Evolutionary conservation across 768 basidiomycete genomes (phyloP), one percentile per base, ranked within the genome.

Genomic region (Trametes maxima): DNA sequence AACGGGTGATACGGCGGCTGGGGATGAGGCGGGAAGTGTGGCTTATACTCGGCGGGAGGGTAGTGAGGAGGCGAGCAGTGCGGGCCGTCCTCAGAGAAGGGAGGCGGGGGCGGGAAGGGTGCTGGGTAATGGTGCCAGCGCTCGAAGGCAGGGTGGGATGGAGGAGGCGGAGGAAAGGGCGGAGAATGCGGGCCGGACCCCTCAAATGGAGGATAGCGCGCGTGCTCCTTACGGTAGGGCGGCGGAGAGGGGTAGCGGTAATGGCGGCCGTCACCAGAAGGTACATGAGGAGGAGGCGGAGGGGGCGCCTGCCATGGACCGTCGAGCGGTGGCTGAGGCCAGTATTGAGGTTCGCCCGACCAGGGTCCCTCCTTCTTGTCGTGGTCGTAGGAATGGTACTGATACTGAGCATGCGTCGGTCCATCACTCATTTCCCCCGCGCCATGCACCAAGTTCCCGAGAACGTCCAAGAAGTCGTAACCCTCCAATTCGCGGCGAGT

Each of bases 251-350:
- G 16, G 19, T 24, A 12, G 54, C 39, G 45, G 12, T n/a, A n/a
- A 24, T 46, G 35, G 42, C 40, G 61, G 39, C 46, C 42, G 1
- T 39, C 40, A 16, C 51, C 10, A 21, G 5, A 7, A 21, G 59
- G 61, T 67, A 50, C 43, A 57, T 56, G 33, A 42, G 47, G 60
- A 17, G 54, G 54, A 3, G 53, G 47, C 19, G 53, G 37, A n/a
- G 52, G 52, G 22, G 48, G 43, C 25, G 48, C 48, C 22, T 44
- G 21, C 42, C 48, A 46, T 7, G 33, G 58, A 36, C 43, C 50
- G 35, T 36, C 17, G 35, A 28, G 13, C 12, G 57, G 42, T 17
- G 57, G 17, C 12, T n/a, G 46, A 37, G 19, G 28, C 8, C 13
- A 40, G 21, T 11, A 19, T 4, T 3, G n/a, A 42, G 40, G 40